Percentiles rank a stretch among this genome's conserved stretches.
These are phyloP conservation scores for Margaritispora aquatica DNA, from an alignment of 495 filamentous ascomycete genomes.

Conservation along the genomic window DNA sequence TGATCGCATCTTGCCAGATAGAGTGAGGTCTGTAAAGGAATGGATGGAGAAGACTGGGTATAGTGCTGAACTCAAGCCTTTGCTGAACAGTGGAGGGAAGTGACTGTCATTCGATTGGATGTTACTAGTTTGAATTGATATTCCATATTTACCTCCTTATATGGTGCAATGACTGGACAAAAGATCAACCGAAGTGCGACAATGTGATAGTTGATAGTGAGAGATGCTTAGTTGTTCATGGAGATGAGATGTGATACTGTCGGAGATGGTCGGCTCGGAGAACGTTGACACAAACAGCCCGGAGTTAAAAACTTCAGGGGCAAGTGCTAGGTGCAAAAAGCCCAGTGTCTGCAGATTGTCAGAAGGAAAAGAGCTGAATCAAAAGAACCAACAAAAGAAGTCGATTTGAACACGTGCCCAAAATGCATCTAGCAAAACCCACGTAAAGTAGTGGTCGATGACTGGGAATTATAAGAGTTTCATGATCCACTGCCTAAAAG, in stretches of 20 bases:
- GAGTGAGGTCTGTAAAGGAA: background rate
- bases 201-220: background rate
- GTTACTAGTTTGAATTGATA: too few relatives aligned
- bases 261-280: background rate
- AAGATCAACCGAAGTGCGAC: too few relatives aligned
- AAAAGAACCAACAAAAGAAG: background rate
- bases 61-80: background rate
- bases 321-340: background rate
- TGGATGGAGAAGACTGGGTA: slow-evolving; percentile 1
- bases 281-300: background rate
- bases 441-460: too few relatives aligned
- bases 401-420: background rate
- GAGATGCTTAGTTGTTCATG: background rate
- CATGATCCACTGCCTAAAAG: too few relatives aligned
- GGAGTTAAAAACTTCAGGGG: background rate
- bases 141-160: too few relatives aligned
- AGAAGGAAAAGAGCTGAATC: background rate
- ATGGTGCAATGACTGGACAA: too few relatives aligned
- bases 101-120: background rate
- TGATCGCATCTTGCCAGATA: background rate
- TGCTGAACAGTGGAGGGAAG: background rate
- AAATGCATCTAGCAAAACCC: too few relatives aligned
- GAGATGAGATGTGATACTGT: background rate
- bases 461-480: too few relatives aligned
- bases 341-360: too few relatives aligned